Evolutionary conservation across 2,329 filamentous ascomycete genomes (phyloP), one percentile per base, ranked within the genome.

Genomic region (Paraphaeosphaeria minitans): DNA sequence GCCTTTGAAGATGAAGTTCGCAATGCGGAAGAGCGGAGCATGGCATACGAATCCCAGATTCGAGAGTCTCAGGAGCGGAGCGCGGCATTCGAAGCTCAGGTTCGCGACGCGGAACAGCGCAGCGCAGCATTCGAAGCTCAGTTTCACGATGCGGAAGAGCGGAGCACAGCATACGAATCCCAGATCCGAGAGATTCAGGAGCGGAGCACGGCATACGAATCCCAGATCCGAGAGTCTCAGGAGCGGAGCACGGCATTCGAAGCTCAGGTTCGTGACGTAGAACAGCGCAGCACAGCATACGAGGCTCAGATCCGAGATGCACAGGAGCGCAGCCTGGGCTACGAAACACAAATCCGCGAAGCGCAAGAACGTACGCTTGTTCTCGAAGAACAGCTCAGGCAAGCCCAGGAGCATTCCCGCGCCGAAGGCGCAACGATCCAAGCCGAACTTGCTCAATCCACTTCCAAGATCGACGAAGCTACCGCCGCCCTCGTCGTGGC

Each of bases 341-440:
- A 76, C 46, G 72, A 77, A 55, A 73, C 75, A 0, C 70, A 67
- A 43, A 64, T 73, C 27, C 66, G 69, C 24, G 70, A 72, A 43
- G 70, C 70, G 8, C 71, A 74, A 53, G 67, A 75, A 53, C 69
- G 73, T 19, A 67, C 75, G 21, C 58, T 72, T n/a, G 59, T 62
- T 19, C 67, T 79, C 14, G 74, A 78, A 50, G 56, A 49, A 13
- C 66, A 78, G 35, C 65, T 78, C 12, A 60, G 64, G 29, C 71
- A 76, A 24, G 63, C 72, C 47, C 72, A 74, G 45, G 74, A 80
- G 29, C 70, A 77, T 21, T 72, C 73, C 14, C 72, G 71, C 24
- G 66, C 71, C 16, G 68, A 73, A 58, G 72, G 62, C 16, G 70
- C 69, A 48, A 73, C 75, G 54, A 75, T 71, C 13, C 72, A 78